Evolutionary conservation across 768 basidiomycete genomes (phyloP), one percentile per base, ranked within the genome.

Genomic region (Daedaleopsis sinensis): DNA sequence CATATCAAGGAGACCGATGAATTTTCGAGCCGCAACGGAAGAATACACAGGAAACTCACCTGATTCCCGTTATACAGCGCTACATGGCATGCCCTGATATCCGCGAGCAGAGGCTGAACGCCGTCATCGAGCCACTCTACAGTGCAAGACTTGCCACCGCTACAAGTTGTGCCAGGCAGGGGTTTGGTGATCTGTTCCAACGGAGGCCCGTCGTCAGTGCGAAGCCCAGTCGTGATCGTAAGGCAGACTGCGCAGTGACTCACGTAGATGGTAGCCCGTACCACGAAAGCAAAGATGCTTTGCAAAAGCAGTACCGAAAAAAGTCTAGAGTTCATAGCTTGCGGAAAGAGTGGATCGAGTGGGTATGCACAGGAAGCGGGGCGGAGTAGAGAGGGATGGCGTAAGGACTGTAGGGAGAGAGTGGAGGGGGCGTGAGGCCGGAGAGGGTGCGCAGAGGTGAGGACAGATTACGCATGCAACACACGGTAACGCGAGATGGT

Each of bases 51-150:
- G 38, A 44, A 8, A 74, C 80, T 52, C 59, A 87, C 88, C 73
- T 77, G 70, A 9, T 80, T 69, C 10, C 85, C 86, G n/a, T 79
- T 79, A 63, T 82, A 91, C 36, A 93, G 72, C 1, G 77, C 86
- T 55, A 88, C 79, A 3, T 74, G 73, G 53, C 82, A 80, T 0
- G 81, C 70, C 4, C 88, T 88, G 51, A 91, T 80, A 37, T 67
- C 59, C 7, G 74, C 44, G n/a, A 83, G 63, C 18, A 84, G 70
- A 3, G 90, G 90, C 1, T 57, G 39, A 11, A 61, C 42, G 18
- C 89, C 89, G 62, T 92, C 77, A 57, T 93, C 90, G 1, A 84
- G 60, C 89, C 89, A 92, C 48, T 77, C 58, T 8, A 91, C 79
- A 0, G 69, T 72, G 72, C 86, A 89, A 7, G 80, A 62, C 63